Conservation (phyloP, 768 basidiomycete genomes). For the Trametopsis cervina region DNA sequence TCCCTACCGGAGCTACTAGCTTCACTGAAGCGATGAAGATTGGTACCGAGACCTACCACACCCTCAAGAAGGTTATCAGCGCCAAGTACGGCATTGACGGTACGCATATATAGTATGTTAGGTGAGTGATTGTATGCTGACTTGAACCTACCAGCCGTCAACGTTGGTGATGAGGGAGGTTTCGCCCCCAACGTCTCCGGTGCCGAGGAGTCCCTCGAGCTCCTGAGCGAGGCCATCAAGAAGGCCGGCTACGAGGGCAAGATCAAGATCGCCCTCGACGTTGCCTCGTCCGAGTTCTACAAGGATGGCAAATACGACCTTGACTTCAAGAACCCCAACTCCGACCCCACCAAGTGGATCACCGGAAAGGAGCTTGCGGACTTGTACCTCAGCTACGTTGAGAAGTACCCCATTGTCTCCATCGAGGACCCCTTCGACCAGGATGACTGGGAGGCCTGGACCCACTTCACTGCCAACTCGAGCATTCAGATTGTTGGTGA, state of each 20-base stretch:
- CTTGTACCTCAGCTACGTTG: constrained; percentile 76
- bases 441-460: constrained; percentile 99
- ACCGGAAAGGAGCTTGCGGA: constrained; percentile 88
- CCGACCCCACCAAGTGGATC: constrained; percentile 95
- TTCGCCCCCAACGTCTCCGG: constrained; percentile 98
- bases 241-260: constrained; percentile 98
- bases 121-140: constrained; percentile 10
- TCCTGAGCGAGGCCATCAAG: constrained; percentile 92
- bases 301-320: constrained; percentile 99
- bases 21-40: constrained; percentile 99
- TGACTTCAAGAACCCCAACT: constrained; percentile 99
- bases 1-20: constrained; percentile 84
- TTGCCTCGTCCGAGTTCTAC: constrained; percentile 99
- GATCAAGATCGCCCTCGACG: constrained; percentile 97
- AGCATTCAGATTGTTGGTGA: constrained; percentile 92
- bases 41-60: constrained; percentile 96
- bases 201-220: constrained; percentile 95
- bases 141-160: constrained; percentile 60
- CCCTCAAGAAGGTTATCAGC: constrained; percentile 97
- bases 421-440: constrained; percentile 99
- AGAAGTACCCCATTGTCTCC: constrained; percentile 94
- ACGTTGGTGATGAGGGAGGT: constrained; percentile 99
- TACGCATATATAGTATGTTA: constrained; percentile 29
- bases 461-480: constrained; percentile 75
- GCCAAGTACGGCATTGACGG: constrained; percentile 99